phyloP scores from a whole-genome alignment of 495 filamentous ascomycete genomes.

The Articulospora tetracladia region DNA sequence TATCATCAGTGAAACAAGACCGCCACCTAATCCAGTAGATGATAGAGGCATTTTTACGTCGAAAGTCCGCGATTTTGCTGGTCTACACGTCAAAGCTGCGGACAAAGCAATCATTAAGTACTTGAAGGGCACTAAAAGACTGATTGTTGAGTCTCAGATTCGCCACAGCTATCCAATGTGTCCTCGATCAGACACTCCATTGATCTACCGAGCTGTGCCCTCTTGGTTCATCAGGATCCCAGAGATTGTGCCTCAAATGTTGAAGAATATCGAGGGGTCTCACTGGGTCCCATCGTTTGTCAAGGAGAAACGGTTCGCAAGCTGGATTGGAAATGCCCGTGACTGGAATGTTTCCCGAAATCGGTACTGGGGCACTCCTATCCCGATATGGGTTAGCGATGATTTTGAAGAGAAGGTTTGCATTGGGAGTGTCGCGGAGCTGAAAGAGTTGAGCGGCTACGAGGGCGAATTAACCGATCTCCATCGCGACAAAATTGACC shows the following conservation, averaged over 20 bases:
- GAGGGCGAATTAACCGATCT: constrained; percentile 83
- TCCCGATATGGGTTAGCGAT: constrained; percentile 90
- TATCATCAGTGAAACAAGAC: constrained; percentile 70
- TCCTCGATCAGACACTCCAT: constrained; percentile 89
- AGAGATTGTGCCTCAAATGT: constrained; percentile 82
- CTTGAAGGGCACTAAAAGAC: constrained; percentile 72
- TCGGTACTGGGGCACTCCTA: constrained; percentile 94
- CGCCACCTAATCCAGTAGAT: constrained; percentile 87
- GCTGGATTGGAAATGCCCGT: constrained; percentile 84
- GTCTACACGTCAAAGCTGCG: constrained; percentile 89
- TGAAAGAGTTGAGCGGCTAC: constrained; percentile 83
- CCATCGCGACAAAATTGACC: constrained; percentile 90
- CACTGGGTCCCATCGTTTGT: constrained; percentile 94
- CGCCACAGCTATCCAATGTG: constrained; percentile 96
- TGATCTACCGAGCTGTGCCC: constrained; percentile 92
- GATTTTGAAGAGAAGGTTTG: constrained; percentile 85
- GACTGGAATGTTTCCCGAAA: constrained; percentile 98
- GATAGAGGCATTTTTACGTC: constrained; percentile 76
- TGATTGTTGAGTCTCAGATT: constrained; percentile 86
- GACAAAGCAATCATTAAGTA: constrained; percentile 94
- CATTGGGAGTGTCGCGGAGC: constrained; percentile 79
- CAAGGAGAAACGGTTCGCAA: constrained; percentile 84
- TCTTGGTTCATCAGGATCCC: constrained; percentile 94
- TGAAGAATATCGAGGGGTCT: constrained; percentile 81
- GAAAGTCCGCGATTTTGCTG: constrained; percentile 79